These are phyloP conservation scores for Fusarium coicis DNA, from an alignment of 2,329 filamentous ascomycete species.

Conservation along the genomic window DNA sequence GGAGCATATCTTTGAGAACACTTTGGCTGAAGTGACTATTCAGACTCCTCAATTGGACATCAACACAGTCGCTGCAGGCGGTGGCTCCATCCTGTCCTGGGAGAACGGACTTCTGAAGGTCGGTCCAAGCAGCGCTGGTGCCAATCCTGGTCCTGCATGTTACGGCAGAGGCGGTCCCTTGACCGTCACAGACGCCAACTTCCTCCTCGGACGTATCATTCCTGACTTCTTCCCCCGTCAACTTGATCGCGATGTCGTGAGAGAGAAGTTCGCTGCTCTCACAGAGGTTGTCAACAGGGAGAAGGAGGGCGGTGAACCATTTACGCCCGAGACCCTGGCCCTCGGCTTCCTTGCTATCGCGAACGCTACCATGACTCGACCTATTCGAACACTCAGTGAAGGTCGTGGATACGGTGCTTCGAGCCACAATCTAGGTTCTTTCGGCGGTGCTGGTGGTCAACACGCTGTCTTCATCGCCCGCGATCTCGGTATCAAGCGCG, in stretches of 20 bases:
- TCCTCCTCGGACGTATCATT: slow-evolving; percentile 69
- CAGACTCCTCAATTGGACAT: slow-evolving; percentile 79
- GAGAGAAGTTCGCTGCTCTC: slow-evolving; percentile 54
- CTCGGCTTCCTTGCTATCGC: slow-evolving; percentile 80
- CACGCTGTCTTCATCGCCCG: slow-evolving; percentile 57
- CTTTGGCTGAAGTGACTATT: slow-evolving; percentile 76
- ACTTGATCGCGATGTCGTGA: slow-evolving; percentile 54
- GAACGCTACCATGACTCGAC: slow-evolving; percentile 79
- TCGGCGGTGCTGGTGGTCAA: slow-evolving; percentile 55
- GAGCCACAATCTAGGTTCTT: slow-evolving; percentile 41
- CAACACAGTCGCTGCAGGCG: slow-evolving; percentile 71
- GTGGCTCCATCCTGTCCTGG: slow-evolving; percentile 68
- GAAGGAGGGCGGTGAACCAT: slow-evolving; percentile 29
- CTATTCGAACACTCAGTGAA: slow-evolving; percentile 61
- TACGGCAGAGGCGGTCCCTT: slow-evolving; percentile 77
- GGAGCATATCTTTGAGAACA: slow-evolving; percentile 79
- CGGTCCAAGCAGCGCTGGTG: slow-evolving; percentile 77
- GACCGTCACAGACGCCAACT: slow-evolving; percentile 78
- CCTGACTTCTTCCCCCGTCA: slow-evolving; percentile 71
- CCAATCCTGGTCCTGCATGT: slow-evolving; percentile 77
- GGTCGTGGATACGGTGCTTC: slow-evolving; percentile 44
- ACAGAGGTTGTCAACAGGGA: slow-evolving; percentile 45
- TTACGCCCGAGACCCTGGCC: slow-evolving; percentile 53
- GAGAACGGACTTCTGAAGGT: slow-evolving; percentile 77
- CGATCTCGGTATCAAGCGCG: slow-evolving; percentile 55